Base-by-base conservation (phyloP, 108 stramenopile species). In the Cyclotella distinguenda region DNA sequence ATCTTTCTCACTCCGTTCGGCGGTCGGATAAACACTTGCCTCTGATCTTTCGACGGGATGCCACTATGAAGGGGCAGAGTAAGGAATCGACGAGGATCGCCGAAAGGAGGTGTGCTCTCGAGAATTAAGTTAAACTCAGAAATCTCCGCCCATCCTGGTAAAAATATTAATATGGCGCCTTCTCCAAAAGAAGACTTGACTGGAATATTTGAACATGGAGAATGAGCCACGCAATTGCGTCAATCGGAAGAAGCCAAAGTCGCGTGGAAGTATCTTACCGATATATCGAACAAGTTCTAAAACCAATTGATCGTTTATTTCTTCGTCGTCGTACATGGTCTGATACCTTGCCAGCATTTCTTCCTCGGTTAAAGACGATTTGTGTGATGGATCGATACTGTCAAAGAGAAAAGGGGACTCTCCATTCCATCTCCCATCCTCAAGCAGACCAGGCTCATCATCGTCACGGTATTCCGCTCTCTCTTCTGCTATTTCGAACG, bases 111-210 rank as follows among this genome's bases (percentile, higher is more conserved):
- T 5, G 82, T 82, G 30, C 58, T 79, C 50, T 88, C 83, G 1
- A 88, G 46, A 8, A 84, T 21, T 23, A 86, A 30, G 18, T 32
- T 61, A 34, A 92, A 82, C 53, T 85, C 81, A 1, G 84, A 82
- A 33, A 98, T 98, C 68, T 98, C 97, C 39, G 74, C 72, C 85
- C 91, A 93, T 6, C 97, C 97, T 0, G 96, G 42, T 56, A 98
- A 69, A 65, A 98, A 98, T 4, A 98, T 86, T 39, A 98, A 66
- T 27, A 98, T 81, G 2, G 95, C 92, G 21, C 93, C 95, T 43
- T 82, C 82, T 16, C 81, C 84, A 22, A 84, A 78, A 2, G 83
- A 85, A 23, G 72, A 72, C 50, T 82, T 70, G 58, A 58, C 47
- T n/a, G n/a, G n/a, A n/a, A n/a, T n/a, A n/a, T n/a, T n/a, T n/a